Evolutionary conservation across 2,329 filamentous ascomycete species (phyloP).

Genomic region (Apiospora marii): DNA sequence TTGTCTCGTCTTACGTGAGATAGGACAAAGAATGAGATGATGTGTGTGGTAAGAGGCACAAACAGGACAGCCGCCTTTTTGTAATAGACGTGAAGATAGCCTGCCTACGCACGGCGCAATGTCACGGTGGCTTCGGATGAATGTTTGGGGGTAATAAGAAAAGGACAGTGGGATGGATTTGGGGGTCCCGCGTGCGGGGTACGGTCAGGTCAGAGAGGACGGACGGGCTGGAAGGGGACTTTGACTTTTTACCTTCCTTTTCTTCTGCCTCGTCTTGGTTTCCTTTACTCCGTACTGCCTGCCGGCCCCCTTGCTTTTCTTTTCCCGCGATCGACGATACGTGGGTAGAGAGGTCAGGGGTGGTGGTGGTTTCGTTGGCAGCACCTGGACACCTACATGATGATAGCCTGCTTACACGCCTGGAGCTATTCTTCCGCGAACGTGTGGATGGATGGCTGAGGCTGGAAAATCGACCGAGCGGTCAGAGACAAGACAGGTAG

Average conservation of each 20-base stretch:
- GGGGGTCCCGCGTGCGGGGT: constrained; percentile 16
- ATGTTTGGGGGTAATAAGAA: neutral
- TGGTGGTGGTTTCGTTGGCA: neutral
- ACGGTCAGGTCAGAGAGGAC: neutral
- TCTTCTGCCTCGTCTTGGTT: neutral
- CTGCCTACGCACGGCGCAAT: neutral
- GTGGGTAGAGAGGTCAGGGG: neutral
- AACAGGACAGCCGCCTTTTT: neutral
- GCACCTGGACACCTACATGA: neutral
- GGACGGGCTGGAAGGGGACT: neutral
- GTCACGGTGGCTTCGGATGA: constrained; percentile 20
- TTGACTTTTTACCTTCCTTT: neutral
- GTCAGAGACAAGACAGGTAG: constrained; percentile 2
- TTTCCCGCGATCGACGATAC: neutral
- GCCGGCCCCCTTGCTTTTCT: neutral
- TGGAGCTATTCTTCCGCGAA: constrained; percentile 11
- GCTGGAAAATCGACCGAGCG: neutral
- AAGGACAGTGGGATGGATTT: neutral
- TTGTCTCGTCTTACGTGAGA: constrained; percentile 8
- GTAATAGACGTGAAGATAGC: constrained; percentile 8
- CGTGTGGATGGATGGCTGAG: neutral
- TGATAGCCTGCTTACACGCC: neutral
- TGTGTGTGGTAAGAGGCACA: neutral
- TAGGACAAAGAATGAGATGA: too few relatives aligned
- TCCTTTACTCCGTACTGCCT: neutral